phyloP scores from a whole-genome alignment of 352 stramenopile genomes.

The Pythium biforme region DNA sequence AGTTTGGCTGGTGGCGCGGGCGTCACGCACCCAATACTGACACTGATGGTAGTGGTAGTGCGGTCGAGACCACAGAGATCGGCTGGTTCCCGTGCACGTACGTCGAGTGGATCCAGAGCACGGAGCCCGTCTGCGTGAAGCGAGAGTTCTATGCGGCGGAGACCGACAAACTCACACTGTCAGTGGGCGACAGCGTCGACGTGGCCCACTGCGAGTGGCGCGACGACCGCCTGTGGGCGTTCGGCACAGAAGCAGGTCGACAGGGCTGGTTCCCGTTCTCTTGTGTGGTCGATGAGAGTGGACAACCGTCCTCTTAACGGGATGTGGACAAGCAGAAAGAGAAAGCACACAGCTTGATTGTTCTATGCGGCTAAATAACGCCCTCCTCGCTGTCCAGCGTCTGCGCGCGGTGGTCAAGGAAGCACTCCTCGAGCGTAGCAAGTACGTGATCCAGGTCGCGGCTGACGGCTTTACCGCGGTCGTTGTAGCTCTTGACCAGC shows the following conservation, averaged over 20 bases:
- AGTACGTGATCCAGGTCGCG: conserved; percentile 51
- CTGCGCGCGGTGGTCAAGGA: conserved; percentile 18
- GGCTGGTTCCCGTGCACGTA: conserved; percentile 61
- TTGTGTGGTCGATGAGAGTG: conserved; percentile 17
- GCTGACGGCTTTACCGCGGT: conserved; percentile 35
- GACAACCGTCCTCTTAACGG: too few species aligned
- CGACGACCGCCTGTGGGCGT: conserved; percentile 25
- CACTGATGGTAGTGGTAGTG: not conserved
- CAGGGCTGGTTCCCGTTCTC: conserved; percentile 32
- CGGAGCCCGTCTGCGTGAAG: conserved; percentile 4
- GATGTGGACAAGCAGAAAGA: too few species aligned
- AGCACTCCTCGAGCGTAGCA: conserved; percentile 34
- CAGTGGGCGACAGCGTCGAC: conserved; percentile 16
- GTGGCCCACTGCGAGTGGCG: conserved; percentile 29
- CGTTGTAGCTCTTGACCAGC: conserved; percentile 69
- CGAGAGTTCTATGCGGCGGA: not conserved
- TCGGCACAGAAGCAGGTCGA: conserved; percentile 5
- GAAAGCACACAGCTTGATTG: not conserved
- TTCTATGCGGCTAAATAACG: conserved; percentile 24
- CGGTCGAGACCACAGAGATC: not conserved
- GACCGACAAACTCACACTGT: conserved; percentile 1
- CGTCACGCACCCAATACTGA: not conserved
- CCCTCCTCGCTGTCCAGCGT: conserved; percentile 8
- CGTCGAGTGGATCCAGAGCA: conserved; percentile 33
- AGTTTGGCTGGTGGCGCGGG: conserved; percentile 48